Evolutionary conservation across 164 flowering plant genomes (phyloP), one percentile per base, ranked within the genome.

Genomic region (Kalanchoe fedtschenkoi): DNA sequence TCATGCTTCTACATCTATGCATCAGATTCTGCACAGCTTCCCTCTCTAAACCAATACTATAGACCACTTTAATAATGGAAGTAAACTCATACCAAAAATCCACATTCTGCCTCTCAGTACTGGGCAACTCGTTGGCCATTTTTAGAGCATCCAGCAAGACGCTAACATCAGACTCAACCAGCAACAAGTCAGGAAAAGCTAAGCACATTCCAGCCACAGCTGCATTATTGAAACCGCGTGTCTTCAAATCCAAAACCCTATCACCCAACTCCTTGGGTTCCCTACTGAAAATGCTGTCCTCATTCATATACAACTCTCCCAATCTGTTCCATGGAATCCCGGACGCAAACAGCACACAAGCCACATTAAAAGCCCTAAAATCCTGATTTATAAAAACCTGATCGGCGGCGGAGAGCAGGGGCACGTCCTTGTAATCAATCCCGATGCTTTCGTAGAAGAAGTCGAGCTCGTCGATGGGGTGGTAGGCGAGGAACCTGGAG

Each of bases 401-500:
- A 16, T 78, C 63, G 0, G 68, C 22, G 1, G 82, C 76, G 67
- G 80, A 73, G 37, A 74, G 59, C 4, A 42, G 21, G 29, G 24
- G 19, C 63, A 81, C 68, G 22, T 78, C 77, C 11, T 46, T 4
- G 38, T 71, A 61, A 46, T 66, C 34, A 21, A 88, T 69, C 15
- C 91, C 95, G 15, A 85, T 85, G 63, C 89, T 85, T 62, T 85
- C 91, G 33, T 76, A 78, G 74, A 88, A 81, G 65, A 83, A 81
- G 47, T 79, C 83, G 41, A 81, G 75, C 60, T 88, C 91, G 64
- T 81, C 80, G 38, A 85, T 70, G 39, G 89, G 91, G 43, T 83
- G 77, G 80, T 88, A 88, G 54, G 84, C 75, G 69, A 88, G 78
- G 67, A 74, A 80, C 67, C 58, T 78, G 51, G 29, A 61, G 37